A percentile compares a stretch with the other conserved stretches of the same genome.
These are phyloP conservation scores for Phytophthora melonis DNA, from an alignment of 352 stramenopile species.

Conservation along the genomic window DNA sequence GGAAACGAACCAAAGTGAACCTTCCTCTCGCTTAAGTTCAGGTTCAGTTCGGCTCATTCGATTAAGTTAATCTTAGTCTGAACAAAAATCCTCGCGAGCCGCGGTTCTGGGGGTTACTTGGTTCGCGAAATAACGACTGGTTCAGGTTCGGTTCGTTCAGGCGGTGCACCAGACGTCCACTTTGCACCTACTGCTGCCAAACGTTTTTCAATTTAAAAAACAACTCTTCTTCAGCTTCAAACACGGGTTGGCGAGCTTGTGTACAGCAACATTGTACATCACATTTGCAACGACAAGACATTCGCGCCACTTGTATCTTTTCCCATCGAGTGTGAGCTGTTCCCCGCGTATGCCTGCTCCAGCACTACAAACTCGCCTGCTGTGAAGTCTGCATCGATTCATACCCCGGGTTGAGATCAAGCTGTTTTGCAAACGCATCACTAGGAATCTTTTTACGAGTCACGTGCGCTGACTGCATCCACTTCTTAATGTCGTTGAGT, in stretches of 20 bases:
- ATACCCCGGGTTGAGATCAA: no score
- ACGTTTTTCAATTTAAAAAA: not conserved
- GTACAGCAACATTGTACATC: not conserved
- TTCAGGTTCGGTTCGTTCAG: no score
- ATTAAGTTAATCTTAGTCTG: no score
- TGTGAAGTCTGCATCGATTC: no score
- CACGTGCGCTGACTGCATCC: not conserved
- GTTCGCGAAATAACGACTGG: no score
- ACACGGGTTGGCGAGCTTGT: not conserved
- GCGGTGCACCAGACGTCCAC: not conserved
- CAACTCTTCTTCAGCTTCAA: not conserved
- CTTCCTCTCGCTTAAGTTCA: no score
- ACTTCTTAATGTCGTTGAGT: not conserved
- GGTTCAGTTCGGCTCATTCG: no score
- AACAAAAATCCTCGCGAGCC: no score
- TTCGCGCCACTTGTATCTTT: not conserved
- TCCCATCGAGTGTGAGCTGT: not conserved
- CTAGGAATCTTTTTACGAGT: no score
- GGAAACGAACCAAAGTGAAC: no score
- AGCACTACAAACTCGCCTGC: not conserved
- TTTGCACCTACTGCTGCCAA: not conserved
- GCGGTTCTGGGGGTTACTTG: no score
- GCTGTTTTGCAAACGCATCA: no score
- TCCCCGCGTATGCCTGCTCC: not conserved
- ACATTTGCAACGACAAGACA: not conserved